Percentiles rank a stretch among this genome's conserved stretches.
Evolutionary conservation across 495 filamentous ascomycete genomes (phyloP).

Genomic region (Neurospora sp.): DNA sequence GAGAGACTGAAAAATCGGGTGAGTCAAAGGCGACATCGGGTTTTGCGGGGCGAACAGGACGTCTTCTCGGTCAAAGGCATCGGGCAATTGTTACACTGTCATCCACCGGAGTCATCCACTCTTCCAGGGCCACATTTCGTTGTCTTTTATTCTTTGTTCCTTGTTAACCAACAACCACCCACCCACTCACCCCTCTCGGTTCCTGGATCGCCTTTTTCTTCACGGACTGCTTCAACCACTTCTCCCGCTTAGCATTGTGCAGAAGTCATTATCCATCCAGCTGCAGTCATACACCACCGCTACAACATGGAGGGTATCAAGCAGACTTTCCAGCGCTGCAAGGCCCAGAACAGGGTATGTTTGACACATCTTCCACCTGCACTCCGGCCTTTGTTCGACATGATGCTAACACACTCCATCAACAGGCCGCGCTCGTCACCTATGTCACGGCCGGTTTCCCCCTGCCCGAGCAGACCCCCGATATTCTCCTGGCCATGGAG

Average conservation of each 20-base stretch:
- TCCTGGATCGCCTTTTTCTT: neutral
- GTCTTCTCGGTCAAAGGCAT: no score
- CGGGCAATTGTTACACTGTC: neutral
- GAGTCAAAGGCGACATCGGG: neutral
- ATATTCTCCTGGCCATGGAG: slow-evolving; percentile 81
- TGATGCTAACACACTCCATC: neutral
- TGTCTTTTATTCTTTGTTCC: neutral
- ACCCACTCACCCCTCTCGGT: neutral
- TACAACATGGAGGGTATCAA: slow-evolving; percentile 64
- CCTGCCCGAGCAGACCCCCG: slow-evolving; percentile 65
- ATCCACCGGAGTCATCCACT: neutral
- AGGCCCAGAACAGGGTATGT: slow-evolving; percentile 57
- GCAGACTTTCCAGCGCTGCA: slow-evolving; percentile 80
- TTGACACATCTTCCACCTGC: slow-evolving; percentile 7
- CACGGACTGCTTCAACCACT: neutral
- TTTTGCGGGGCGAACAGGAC: neutral
- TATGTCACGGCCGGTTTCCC: slow-evolving; percentile 97
- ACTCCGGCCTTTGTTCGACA: slow-evolving; percentile 11
- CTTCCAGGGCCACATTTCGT: neutral
- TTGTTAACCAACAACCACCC: neutral
- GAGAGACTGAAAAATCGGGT: neutral
- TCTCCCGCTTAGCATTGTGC: neutral
- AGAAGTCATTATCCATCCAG: neutral
- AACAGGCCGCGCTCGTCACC: slow-evolving; percentile 68
- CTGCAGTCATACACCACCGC: neutral